These are phyloP conservation scores for Arthrobotrys megalospora DNA, from an alignment of 2,329 filamentous ascomycete species.

Conservation along the genomic window DNA sequence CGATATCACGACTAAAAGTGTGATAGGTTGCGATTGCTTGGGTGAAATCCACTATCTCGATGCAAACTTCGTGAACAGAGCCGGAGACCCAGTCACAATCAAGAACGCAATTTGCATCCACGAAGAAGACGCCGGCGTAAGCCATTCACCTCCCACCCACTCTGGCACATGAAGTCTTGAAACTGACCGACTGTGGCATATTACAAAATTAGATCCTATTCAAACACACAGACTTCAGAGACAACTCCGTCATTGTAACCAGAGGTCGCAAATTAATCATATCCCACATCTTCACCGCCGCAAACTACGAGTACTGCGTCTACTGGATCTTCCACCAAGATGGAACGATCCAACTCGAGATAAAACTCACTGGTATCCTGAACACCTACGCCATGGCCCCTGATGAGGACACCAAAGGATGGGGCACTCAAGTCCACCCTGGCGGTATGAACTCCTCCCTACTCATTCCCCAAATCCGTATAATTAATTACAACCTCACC, in stretches of 20 bases:
- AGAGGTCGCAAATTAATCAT: conserved; percentile 87
- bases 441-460: conserved; percentile 65
- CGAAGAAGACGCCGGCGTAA: conserved; percentile 83
- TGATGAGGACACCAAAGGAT: conserved; percentile 85
- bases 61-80: conserved; percentile 83
- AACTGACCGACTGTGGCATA: neutral
- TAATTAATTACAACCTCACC: neutral
- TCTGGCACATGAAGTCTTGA: neutral
- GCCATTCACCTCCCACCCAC: neutral
- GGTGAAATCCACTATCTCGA: conserved; percentile 93
- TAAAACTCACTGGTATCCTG: conserved; percentile 90
- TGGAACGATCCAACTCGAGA: conserved; percentile 90
- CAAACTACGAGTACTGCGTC: conserved; percentile 92
- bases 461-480: neutral
- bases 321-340: conserved; percentile 95
- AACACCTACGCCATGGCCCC: conserved; percentile 89
- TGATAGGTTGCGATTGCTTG: conserved; percentile 86
- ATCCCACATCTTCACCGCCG: conserved; percentile 93
- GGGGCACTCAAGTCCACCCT: conserved; percentile 92
- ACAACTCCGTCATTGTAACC: conserved; percentile 88
- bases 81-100: conserved; percentile 82
- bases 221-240: conserved; percentile 94
- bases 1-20: conserved; percentile 17
- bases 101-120: conserved; percentile 97
- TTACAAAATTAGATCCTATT: conserved; percentile 77